Conservation (phyloP, 2,329 filamentous ascomycete genomes). For the Ophiostoma sp. region DNA sequence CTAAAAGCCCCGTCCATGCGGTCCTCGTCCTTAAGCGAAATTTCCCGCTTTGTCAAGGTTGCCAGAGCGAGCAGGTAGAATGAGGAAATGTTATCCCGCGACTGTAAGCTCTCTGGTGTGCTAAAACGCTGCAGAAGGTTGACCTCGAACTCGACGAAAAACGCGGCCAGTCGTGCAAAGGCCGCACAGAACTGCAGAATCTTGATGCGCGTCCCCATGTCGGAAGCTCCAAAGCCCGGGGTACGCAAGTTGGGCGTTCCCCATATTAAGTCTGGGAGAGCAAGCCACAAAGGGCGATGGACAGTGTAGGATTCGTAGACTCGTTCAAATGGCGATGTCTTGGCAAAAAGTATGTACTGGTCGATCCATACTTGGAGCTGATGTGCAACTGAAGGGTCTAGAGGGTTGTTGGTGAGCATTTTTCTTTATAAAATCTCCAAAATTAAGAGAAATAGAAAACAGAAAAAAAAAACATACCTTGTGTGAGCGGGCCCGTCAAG, state of each 20-base stretch:
- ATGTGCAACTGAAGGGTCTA: slow-evolving; percentile 47
- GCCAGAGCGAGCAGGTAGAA: slow-evolving; percentile 50
- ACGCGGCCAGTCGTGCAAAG: slow-evolving; percentile 53
- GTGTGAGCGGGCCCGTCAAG: slow-evolving; percentile 33
- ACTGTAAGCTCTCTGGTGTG: slow-evolving; percentile 36
- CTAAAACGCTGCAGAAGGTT: slow-evolving; percentile 36
- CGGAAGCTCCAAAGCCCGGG: slow-evolving; percentile 17
- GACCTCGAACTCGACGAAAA: slow-evolving; percentile 54
- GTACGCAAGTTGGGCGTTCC: slow-evolving; percentile 24
- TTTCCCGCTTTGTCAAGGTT: slow-evolving; percentile 37
- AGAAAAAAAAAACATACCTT: slow-evolving; percentile 29
- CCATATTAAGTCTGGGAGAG: slow-evolving; percentile 53
- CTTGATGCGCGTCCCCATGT: slow-evolving; percentile 36
- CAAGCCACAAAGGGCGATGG: slow-evolving; percentile 53
- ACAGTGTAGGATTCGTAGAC: slow-evolving; percentile 47
- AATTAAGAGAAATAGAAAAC: slow-evolving; percentile 24
- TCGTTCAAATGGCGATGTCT: slow-evolving; percentile 37
- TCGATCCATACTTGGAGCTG: slow-evolving; percentile 54
- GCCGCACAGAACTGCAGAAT: slow-evolving; percentile 42
- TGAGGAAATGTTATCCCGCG: slow-evolving; percentile 46
- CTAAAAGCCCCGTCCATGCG: slow-evolving; percentile 21
- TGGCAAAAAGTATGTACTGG: slow-evolving; percentile 47
- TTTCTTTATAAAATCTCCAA: not conserved
- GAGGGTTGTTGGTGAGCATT: not conserved
- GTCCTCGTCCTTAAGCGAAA: slow-evolving; percentile 34